These are phyloP conservation scores for Nigrospora osmanthi DNA, from an alignment of 2,329 filamentous ascomycete species.

Conservation along the genomic window DNA sequence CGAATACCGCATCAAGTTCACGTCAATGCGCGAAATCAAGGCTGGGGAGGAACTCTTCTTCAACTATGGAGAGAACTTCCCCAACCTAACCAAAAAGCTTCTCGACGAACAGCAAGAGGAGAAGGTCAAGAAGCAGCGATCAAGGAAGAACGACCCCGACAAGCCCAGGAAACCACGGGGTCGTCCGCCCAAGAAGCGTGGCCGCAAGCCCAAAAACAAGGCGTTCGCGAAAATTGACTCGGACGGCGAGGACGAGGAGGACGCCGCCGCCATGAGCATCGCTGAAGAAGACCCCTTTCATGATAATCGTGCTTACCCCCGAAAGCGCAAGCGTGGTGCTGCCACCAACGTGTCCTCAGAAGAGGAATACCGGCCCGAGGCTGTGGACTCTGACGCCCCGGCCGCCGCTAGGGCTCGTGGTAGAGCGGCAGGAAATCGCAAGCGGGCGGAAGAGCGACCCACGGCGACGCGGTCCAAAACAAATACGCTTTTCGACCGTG, in stretches of 20 bases:
- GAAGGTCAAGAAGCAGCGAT: conserved; percentile 8
- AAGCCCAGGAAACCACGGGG: conserved; percentile 20
- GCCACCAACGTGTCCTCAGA: conserved; percentile 13
- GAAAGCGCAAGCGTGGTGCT: conserved; percentile 18
- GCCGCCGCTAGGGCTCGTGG: conserved; percentile 1
- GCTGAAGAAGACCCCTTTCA: conserved; percentile 15
- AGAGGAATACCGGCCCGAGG: conserved; percentile 16
- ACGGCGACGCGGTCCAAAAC: neutral
- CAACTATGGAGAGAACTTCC: conserved; percentile 67
- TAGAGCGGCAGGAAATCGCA: neutral
- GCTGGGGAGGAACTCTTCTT: conserved; percentile 75
- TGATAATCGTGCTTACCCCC: conserved; percentile 8
- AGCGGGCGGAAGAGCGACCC: neutral
- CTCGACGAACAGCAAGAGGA: conserved; percentile 33
- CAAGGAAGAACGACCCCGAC: conserved; percentile 8
- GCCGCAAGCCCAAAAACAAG: conserved; percentile 21
- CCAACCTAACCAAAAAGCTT: conserved; percentile 48
- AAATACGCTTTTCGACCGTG: neutral
- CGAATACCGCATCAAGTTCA: conserved; percentile 69
- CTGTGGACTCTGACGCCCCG: conserved; percentile 13
- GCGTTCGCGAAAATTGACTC: conserved; percentile 18
- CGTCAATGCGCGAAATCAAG: conserved; percentile 57
- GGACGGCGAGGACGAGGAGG: conserved; percentile 16
- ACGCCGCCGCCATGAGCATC: conserved; percentile 6
- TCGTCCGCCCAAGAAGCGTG: conserved; percentile 16